Conservation (phyloP, 495 filamentous ascomycete species). For the Aspergillus nanangensis region DNA sequence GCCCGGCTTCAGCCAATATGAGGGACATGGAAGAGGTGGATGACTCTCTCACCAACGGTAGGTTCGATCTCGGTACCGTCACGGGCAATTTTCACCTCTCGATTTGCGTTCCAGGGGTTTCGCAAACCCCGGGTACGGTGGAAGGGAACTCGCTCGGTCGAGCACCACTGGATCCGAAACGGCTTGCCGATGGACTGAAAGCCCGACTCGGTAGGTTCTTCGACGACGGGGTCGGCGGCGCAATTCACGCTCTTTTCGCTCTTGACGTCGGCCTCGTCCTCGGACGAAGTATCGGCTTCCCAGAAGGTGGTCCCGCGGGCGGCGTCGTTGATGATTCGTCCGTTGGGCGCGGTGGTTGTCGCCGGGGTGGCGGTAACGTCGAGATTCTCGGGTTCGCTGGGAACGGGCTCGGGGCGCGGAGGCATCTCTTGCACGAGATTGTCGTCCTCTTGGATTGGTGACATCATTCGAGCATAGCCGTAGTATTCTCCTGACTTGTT, state of each 20-base stretch:
- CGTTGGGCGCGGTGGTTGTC: conserved; percentile 76
- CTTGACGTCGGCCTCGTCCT: conserved; percentile 31
- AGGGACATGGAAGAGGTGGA: conserved; percentile 66
- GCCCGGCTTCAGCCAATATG: background rate
- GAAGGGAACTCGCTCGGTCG: conserved; percentile 81
- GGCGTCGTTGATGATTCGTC: conserved; percentile 89
- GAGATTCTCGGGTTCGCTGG: conserved; percentile 48
- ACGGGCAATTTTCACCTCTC: conserved; percentile 94
- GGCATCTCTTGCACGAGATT: conserved; percentile 57
- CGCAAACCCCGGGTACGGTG: conserved; percentile 83
- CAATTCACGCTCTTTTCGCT: conserved; percentile 21
- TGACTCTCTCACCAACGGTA: conserved; percentile 67
- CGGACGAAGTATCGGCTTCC: conserved; percentile 72
- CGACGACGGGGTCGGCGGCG: conserved; percentile 30
- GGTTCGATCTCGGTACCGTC: conserved; percentile 95
- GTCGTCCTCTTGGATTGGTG: conserved; percentile 73
- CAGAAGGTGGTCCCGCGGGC: conserved; percentile 94
- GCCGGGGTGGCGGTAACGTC: conserved; percentile 71
- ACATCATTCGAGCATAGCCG: conserved; percentile 90
- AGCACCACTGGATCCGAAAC: conserved; percentile 90
- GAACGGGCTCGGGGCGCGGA: conserved; percentile 45
- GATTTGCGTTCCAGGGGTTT: conserved; percentile 95
- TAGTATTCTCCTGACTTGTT: conserved; percentile 99
- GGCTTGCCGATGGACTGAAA: conserved; percentile 80
- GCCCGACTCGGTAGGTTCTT: conserved; percentile 31